These are phyloP conservation scores for Candida tropicalis DNA, from an alignment of 1,139 yeast species.

Conservation along the genomic window DNA sequence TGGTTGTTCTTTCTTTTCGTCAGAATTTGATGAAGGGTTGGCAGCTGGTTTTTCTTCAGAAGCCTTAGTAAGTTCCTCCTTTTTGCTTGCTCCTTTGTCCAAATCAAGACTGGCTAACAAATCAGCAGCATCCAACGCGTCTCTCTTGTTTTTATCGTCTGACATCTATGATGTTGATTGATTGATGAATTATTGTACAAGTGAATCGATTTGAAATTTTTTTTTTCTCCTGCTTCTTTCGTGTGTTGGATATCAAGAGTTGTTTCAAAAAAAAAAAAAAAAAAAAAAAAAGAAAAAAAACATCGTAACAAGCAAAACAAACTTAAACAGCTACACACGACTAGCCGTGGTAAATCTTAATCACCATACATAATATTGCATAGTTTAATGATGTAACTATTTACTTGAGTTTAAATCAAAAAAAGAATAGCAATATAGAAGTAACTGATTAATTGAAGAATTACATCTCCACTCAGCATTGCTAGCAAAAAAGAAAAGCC, in stretches of 20 bases:
- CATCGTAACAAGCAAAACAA: too few relatives aligned
- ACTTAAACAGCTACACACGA: not conserved
- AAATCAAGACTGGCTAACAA: slow-evolving; percentile 2
- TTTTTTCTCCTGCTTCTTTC: not conserved
- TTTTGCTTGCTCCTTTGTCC: slow-evolving; percentile 1
- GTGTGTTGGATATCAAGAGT: not conserved
- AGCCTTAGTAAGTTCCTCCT: slow-evolving; percentile 4
- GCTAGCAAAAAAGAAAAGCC: slow-evolving; percentile 28
- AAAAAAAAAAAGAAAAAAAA: too few relatives aligned
- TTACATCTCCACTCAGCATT: too few relatives aligned
- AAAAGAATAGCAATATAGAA: too few relatives aligned
- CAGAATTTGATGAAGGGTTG: not conserved
- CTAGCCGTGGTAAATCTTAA: too few relatives aligned
- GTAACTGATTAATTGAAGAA: too few relatives aligned
- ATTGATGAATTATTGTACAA: not conserved
- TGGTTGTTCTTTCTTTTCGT: slow-evolving; percentile 3
- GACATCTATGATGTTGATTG: not conserved
- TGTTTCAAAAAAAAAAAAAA: too few relatives aligned
- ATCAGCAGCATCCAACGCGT: slow-evolving; percentile 1
- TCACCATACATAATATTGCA: too few relatives aligned
- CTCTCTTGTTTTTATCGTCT: slow-evolving; percentile 2
- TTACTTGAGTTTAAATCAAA: too few relatives aligned
- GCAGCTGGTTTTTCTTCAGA: not conserved
- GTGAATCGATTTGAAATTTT: not conserved
- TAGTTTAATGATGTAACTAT: too few relatives aligned